Evolutionary conservation across 495 filamentous ascomycete genomes (phyloP).

Genomic region (Cenococcum geophilum): DNA sequence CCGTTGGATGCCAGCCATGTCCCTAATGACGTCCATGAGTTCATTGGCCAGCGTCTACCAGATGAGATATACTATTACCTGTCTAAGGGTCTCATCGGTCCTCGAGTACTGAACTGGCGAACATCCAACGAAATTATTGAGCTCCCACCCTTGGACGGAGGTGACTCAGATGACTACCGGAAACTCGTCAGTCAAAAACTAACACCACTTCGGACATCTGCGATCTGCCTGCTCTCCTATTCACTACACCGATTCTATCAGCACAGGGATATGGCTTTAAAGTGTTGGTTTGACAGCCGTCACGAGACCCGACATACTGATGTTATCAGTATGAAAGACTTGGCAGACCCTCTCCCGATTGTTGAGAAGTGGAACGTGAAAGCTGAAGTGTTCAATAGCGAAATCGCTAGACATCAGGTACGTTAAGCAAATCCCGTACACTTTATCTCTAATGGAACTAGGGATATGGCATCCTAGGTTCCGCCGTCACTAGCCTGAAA

Average conservation of each 20-base stretch:
- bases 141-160: constrained; percentile 72
- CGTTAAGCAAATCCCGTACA: neutral
- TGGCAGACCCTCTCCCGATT: constrained; percentile 52
- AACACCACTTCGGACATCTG: constrained; percentile 62
- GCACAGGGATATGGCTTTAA: constrained; percentile 64
- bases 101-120: constrained; percentile 74
- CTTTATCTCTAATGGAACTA: constrained; percentile 33
- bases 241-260: constrained; percentile 75
- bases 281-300: constrained; percentile 70
- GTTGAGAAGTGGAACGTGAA: constrained; percentile 71
- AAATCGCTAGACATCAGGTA: constrained; percentile 25
- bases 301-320: constrained; percentile 48
- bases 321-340: constrained; percentile 54
- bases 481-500: constrained; percentile 42
- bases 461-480: constrained; percentile 50
- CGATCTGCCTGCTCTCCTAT: constrained; percentile 68
- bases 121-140: constrained; percentile 69
- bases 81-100: constrained; percentile 70
- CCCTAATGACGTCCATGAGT: constrained; percentile 77
- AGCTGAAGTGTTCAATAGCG: constrained; percentile 45
- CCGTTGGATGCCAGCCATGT: constrained; percentile 61
- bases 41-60: constrained; percentile 82
- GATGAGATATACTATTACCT: constrained; percentile 91
- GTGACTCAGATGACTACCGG: constrained; percentile 72
- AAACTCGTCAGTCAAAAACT: constrained; percentile 67